Evolutionary conservation across 2,329 filamentous ascomycete genomes (phyloP).

Genomic region (Aspergillus brasiliensis): DNA sequence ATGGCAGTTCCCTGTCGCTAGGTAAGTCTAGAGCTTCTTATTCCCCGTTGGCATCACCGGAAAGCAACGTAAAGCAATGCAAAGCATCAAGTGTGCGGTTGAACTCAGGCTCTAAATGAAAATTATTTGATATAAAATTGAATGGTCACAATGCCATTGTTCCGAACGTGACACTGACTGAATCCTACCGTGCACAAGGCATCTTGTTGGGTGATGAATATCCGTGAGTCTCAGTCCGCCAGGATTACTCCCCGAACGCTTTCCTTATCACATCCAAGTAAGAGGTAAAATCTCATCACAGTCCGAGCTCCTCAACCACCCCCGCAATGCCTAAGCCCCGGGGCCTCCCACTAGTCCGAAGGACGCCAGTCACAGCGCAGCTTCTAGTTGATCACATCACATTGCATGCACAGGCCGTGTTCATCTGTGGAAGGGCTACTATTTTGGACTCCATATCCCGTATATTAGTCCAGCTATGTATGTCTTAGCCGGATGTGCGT

Average conservation of each 20-base stretch:
- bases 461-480: background rate
- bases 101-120: background rate
- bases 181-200: no score
- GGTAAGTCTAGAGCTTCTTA: background rate
- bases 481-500: background rate
- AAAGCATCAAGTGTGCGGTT: no score
- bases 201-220: background rate
- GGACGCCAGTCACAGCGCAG: slow-evolving; percentile 8
- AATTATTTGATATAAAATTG: background rate
- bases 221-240: background rate
- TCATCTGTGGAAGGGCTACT: background rate
- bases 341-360: slow-evolving; percentile 1
- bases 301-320: slow-evolving; percentile 12
- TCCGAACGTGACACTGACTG: background rate
- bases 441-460: background rate
- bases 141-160: background rate
- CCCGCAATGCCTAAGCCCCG: slow-evolving; percentile 7
- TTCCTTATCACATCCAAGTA: slow-evolving; percentile 9
- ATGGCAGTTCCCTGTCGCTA: background rate
- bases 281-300: slow-evolving; percentile 2
- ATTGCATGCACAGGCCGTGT: slow-evolving; percentile 11
- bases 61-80: no score
- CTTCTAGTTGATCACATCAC: slow-evolving; percentile 20
- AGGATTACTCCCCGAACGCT: background rate
- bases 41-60: no score